Percentiles rank a stretch among this genome's conserved stretches.
Evolutionary conservation across 2,329 filamentous ascomycete genomes (phyloP).

Genomic region (Xylaria sp.): DNA sequence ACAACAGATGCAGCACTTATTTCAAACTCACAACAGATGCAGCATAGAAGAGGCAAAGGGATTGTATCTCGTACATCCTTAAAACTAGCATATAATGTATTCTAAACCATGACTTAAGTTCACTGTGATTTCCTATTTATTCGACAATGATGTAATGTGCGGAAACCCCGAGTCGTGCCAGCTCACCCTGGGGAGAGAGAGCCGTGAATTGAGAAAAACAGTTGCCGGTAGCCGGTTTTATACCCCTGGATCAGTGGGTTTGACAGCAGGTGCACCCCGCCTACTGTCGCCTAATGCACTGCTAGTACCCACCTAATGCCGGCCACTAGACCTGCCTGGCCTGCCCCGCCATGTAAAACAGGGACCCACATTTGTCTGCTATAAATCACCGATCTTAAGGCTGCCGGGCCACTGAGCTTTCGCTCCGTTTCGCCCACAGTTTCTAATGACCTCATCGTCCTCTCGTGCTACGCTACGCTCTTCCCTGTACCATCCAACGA

Average conservation of each 20-base stretch:
- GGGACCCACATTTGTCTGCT: conserved; percentile 9
- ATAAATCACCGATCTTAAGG: conserved; percentile 21
- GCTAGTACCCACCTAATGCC: neutral
- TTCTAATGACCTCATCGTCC: conserved; percentile 37
- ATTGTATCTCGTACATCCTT: neutral
- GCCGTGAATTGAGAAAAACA: neutral
- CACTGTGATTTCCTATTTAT: neutral
- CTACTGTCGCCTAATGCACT: neutral
- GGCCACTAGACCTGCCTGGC: neutral
- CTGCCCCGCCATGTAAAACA: neutral
- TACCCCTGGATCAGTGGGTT: neutral
- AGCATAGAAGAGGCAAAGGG: neutral
- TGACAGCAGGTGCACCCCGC: neutral
- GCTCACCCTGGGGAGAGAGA: neutral
- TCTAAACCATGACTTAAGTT: too few species aligned
- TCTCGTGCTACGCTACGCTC: conserved; percentile 11
- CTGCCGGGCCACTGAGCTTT: conserved; percentile 21
- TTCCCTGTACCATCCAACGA: conserved; percentile 22
- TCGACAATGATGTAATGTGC: conserved; percentile 13
- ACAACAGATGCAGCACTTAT: neutral
- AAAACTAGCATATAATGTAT: too few species aligned
- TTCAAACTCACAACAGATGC: neutral
- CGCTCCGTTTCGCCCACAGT: neutral
- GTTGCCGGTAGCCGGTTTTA: conserved; percentile 22
- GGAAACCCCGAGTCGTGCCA: neutral